These are phyloP conservation scores for Tylopilus orsonianus DNA, from an alignment of 1,284 basidiomycete species.

Conservation along the genomic window DNA sequence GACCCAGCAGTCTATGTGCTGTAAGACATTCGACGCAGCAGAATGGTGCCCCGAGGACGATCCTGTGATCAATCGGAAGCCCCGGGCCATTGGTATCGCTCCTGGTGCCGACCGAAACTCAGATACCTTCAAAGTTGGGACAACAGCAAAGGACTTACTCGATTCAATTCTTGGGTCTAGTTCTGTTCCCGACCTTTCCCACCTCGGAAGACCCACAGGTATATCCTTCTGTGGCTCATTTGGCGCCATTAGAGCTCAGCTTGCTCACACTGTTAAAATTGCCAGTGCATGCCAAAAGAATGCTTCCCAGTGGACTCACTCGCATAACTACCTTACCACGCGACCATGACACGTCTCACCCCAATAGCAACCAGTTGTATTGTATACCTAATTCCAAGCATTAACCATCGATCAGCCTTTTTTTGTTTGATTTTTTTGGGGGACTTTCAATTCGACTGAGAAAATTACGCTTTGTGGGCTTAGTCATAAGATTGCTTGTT, in stretches of 20 bases:
- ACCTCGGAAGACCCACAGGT: conserved; percentile 11
- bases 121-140: conserved; percentile 7
- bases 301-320: conserved; percentile 15
- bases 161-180: conserved; percentile 29
- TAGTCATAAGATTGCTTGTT: conserved; percentile 27
- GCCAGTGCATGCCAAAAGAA: conserved; percentile 18
- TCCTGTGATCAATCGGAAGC: conserved; percentile 34
- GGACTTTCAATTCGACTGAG: no score
- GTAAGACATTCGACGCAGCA: conserved; percentile 13
- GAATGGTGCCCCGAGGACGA: conserved; percentile 36
- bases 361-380: no score
- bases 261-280: conserved; percentile 23
- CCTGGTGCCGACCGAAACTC: conserved; percentile 23
- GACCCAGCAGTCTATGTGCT: conserved; percentile 7
- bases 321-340: conserved; percentile 17
- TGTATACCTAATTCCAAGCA: no score
- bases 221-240: conserved; percentile 30
- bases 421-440: neutral
- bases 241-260: conserved; percentile 22
- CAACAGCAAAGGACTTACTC: conserved; percentile 31
- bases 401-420: no score
- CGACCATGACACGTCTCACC: neutral
- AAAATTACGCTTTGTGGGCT: conserved; percentile 12
- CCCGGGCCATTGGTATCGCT: conserved; percentile 30
- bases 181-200: neutral